Percentiles rank a stretch among this genome's conserved stretches.
phyloP scores from a whole-genome alignment of 2,329 filamentous ascomycete genomes.

The Neofusicoccum ribis region DNA sequence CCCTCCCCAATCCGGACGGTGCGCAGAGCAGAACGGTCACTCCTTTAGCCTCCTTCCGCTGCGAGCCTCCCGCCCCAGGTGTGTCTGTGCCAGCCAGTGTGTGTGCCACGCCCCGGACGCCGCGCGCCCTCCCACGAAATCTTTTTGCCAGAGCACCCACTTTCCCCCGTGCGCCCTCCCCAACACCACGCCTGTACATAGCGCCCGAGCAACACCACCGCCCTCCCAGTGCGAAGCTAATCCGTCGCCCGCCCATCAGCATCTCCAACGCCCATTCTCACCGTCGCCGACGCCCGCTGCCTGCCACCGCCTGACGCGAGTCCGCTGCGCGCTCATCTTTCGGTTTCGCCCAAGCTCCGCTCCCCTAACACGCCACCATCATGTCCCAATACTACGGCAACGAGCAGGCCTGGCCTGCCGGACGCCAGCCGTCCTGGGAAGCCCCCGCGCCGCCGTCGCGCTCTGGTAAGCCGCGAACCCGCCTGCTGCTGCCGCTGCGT shows the following conservation, averaged over 20 bases:
- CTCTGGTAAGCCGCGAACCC: slow-evolving; percentile 57
- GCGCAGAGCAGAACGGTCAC: slow-evolving; percentile 19
- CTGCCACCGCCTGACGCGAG: background rate
- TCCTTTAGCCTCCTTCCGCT: slow-evolving; percentile 16
- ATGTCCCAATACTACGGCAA: slow-evolving; percentile 61
- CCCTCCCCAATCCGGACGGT: slow-evolving; percentile 10
- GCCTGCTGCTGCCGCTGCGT: slow-evolving; percentile 23
- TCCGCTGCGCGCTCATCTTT: background rate
- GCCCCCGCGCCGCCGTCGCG: slow-evolving; percentile 70
- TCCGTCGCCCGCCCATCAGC: background rate
- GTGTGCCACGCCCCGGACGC: slow-evolving; percentile 15
- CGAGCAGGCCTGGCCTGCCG: slow-evolving; percentile 62
- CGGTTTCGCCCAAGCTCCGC: slow-evolving; percentile 4
- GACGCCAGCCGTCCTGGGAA: slow-evolving; percentile 70
- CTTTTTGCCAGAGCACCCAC: slow-evolving; percentile 21
- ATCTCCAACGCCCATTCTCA: too few species aligned
- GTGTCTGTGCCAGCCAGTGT: background rate
- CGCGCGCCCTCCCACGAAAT: slow-evolving; percentile 18
- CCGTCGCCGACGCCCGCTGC: background rate
- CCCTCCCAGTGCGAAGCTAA: slow-evolving; percentile 18
- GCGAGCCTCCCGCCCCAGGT: background rate
- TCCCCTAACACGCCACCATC: slow-evolving; percentile 18
- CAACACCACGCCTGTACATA: slow-evolving; percentile 22
- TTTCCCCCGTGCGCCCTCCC: slow-evolving; percentile 18
- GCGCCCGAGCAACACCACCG: slow-evolving; percentile 2